Evolutionary conservation across 768 basidiomycete species (phyloP).

Genomic region (Lactifluus subvellereus): DNA sequence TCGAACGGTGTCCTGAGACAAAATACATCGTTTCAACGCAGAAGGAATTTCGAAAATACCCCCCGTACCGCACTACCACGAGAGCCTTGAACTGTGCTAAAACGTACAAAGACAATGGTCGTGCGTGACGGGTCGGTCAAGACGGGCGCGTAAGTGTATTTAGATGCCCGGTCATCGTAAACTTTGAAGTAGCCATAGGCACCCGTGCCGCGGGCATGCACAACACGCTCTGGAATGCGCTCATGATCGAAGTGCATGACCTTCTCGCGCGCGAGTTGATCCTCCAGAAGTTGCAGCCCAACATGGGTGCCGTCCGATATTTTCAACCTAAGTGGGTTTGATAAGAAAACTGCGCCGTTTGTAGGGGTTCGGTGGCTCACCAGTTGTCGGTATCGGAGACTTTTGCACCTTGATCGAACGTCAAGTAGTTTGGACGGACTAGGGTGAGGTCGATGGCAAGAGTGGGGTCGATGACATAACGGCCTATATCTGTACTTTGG

Average conservation of each 20-base stretch:
- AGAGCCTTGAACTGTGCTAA: slow-evolving; percentile 80
- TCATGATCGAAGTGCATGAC: slow-evolving; percentile 81
- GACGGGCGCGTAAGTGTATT: slow-evolving; percentile 64
- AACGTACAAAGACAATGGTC: slow-evolving; percentile 77
- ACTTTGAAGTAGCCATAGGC: slow-evolving; percentile 84
- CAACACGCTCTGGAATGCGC: slow-evolving; percentile 78
- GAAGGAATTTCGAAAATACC: neutral
- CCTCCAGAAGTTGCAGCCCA: slow-evolving; percentile 76
- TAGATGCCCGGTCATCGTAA: slow-evolving; percentile 57
- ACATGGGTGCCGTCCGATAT: slow-evolving; percentile 40
- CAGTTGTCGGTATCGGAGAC: slow-evolving; percentile 62
- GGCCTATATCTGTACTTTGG: slow-evolving; percentile 29
- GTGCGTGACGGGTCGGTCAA: slow-evolving; percentile 66
- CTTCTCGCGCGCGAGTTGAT: slow-evolving; percentile 69
- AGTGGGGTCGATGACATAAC: slow-evolving; percentile 32
- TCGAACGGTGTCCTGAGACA: slow-evolving; percentile 57
- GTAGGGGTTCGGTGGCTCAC: slow-evolving; percentile 31
- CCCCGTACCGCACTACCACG: slow-evolving; percentile 70
- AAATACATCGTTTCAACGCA: neutral
- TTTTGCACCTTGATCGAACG: slow-evolving; percentile 57
- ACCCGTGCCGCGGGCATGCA: slow-evolving; percentile 59
- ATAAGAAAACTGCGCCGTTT: neutral
- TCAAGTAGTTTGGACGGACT: slow-evolving; percentile 32
- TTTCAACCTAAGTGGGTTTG: slow-evolving; percentile 44
- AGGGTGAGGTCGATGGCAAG: slow-evolving; percentile 30